Base-by-base conservation (phyloP, 2,329 filamentous ascomycete species). In the Colletotrichum sublineola region DNA sequence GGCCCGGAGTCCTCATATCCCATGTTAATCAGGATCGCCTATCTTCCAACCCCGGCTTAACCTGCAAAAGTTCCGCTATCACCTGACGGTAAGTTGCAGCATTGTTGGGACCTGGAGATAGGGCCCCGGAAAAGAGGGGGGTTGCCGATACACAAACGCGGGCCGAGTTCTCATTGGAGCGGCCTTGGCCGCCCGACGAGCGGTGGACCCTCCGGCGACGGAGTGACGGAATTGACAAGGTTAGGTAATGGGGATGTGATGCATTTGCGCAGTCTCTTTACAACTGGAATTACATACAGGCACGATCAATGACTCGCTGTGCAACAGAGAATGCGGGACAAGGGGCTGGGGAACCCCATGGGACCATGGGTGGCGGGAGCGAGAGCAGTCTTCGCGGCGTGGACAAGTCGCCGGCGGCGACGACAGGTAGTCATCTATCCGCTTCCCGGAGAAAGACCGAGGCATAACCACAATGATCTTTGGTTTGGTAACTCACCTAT, bases 151-250 rank as follows among this genome's bases (percentile, higher is more conserved):
- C 46, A n/a, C 53, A 68, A 48, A 46, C 57, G 50, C 44, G 62
- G 58, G 44, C 48, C 50, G 44, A 31, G 50, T 24, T 61, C 65
- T 60, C 44, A 71, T 71, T 71, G 65, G 65, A 48, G 44, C 69
- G 58, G 69, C 29, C 58, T 57, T 40, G 60, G 56, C 63, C 68
- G 38, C 63, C 57, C 56, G 20, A 40, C 33, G 12, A 61, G 48
- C 63, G 68, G 63, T 63, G 33, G 46, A 33, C 40, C 56, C 56
- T 63, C 68, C 50, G 57, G 46, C 56, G 46, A 63, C 33, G 60
- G 33, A 40, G 60, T 9, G 46, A 63, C 33, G 31, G 36, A 52
- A 46, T 33, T 52, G 20, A 50, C 48, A 40, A 29, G 46, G 42
- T 52, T 14, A 9, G 20, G n/a, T 40, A 18, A 29, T 33, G 48